Evolutionary conservation across 805 yeast species (phyloP), one percentile per base, ranked within the genome.

Genomic region (Cyberlindnera samutprakarnensis): DNA sequence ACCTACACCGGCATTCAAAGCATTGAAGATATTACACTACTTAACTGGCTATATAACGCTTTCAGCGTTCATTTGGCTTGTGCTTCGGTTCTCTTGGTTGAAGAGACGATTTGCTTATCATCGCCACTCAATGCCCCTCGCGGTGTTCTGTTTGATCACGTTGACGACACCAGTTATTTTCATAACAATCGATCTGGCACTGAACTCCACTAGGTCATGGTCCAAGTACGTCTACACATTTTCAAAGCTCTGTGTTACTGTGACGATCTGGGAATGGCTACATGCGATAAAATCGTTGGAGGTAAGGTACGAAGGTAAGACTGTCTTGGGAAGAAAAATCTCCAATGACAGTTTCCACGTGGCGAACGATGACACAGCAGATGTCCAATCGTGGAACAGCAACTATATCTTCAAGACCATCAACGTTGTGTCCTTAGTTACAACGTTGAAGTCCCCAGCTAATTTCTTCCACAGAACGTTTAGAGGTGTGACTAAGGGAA

Each of bases 221-320:
- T 64, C 81, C 48, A 53, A 68, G 0, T 57, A 62, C 19, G 56
- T 70, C 5, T 45, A 65, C 10, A 59, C 69, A 4, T 62, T 75
- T 25, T 45, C 72, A 6, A 69, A 70, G 29, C 61, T 75, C 12
- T 61, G 73, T 22, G 54, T 74, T 4, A 56, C 68, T 13, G 70
- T 77, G 1, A 60, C 72, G 16, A 62, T 75, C 1, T 78, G 83
- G 80, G 85, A 78, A 53, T 75, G 85, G 79, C 53, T 75, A 8
- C 70, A 62, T 44, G 66, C 73, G 27, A 72, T 76, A 25, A 67
- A 70, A 39, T 46, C 61, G 13, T 47, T 70, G 26, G 78, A 74
- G 39, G 61, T 65, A 38, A 53, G 64, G 20, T 51, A 59, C 18
- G 85, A 78, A 39, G 57, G 66, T 30, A 58, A 60, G 40, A 79